Conservation (phyloP, 2,329 filamentous ascomycete genomes). For the Diaporthe helianthi region DNA sequence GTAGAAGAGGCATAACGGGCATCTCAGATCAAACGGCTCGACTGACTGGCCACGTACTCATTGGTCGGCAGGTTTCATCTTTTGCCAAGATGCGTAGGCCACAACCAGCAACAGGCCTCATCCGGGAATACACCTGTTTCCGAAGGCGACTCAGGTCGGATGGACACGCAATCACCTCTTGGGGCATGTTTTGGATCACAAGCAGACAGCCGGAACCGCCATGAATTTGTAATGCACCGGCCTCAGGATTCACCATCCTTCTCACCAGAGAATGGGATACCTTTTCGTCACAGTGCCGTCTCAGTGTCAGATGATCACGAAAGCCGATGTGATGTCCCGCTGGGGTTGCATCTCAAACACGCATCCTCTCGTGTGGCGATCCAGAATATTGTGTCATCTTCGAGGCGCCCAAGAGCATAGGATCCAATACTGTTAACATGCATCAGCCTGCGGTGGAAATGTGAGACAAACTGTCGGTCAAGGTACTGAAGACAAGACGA, state of each 20-base stretch:
- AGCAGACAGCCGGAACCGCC: background rate
- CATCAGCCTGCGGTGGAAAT: no score
- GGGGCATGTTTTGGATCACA: constrained; percentile 18
- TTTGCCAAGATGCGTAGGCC: background rate
- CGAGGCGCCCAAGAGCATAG: background rate
- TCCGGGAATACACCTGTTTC: constrained; percentile 1
- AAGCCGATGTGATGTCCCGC: background rate
- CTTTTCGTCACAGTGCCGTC: background rate
- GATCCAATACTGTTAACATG: no score
- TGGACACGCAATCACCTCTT: constrained; percentile 12
- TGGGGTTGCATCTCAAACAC: background rate
- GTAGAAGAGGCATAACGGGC: constrained; percentile 16
- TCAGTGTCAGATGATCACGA: background rate
- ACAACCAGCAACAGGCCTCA: background rate
- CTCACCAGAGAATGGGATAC: background rate
- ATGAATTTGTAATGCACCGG: constrained; percentile 3
- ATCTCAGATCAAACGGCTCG: constrained; percentile 21
- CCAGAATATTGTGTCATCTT: background rate
- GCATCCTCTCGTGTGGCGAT: background rate
- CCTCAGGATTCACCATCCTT: background rate
- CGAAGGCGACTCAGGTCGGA: constrained; percentile 16
- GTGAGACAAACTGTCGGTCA: background rate
- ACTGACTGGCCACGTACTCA: background rate
- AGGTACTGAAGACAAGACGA: background rate
- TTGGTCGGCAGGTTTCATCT: constrained; percentile 20